A percentile compares a stretch with the other conserved stretches of the same genome.
These are phyloP conservation scores for Mycena galopus DNA, from an alignment of 768 basidiomycete species.

Conservation along the genomic window DNA sequence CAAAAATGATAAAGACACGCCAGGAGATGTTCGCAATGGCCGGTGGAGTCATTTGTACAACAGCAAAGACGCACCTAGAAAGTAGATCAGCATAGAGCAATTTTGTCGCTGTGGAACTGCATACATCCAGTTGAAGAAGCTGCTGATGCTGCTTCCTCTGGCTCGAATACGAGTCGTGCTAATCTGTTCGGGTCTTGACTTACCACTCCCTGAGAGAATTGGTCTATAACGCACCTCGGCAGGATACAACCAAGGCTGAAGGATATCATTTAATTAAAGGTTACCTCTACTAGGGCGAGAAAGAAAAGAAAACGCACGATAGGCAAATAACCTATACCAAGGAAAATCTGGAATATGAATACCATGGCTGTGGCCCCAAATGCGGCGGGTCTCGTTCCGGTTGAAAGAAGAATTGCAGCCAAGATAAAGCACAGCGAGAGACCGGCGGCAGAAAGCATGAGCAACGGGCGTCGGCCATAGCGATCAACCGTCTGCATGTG, in stretches of 20 bases:
- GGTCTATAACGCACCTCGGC: constrained; percentile 3
- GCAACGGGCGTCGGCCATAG: constrained; percentile 51
- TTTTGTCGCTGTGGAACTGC: background rate
- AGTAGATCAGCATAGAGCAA: background rate
- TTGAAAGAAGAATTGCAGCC: constrained; percentile 50
- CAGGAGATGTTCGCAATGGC: constrained; percentile 58
- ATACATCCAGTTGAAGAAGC: constrained; percentile 50
- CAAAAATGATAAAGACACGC: constrained; percentile 61
- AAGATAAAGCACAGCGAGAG: constrained; percentile 54
- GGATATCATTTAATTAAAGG: background rate
- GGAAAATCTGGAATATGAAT: constrained; percentile 57
- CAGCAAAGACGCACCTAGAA: constrained; percentile 51
- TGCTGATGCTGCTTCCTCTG: constrained; percentile 49
- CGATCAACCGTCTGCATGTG: constrained; percentile 54
- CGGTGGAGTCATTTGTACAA: constrained; percentile 56
- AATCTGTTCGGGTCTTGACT: constrained; percentile 39
- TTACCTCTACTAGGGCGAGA: background rate
- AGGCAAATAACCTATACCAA: constrained; percentile 55
- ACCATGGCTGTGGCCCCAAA: constrained; percentile 56
- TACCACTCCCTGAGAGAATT: background rate
- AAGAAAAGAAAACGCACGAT: constrained; percentile 44
- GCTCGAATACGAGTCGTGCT: constrained; percentile 55
- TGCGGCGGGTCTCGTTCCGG: constrained; percentile 49
- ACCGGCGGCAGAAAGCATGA: constrained; percentile 54
- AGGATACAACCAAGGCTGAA: constrained; percentile 26